Conservation (phyloP, 768 basidiomycete genomes). For the Strobilomyces confusus region DNA sequence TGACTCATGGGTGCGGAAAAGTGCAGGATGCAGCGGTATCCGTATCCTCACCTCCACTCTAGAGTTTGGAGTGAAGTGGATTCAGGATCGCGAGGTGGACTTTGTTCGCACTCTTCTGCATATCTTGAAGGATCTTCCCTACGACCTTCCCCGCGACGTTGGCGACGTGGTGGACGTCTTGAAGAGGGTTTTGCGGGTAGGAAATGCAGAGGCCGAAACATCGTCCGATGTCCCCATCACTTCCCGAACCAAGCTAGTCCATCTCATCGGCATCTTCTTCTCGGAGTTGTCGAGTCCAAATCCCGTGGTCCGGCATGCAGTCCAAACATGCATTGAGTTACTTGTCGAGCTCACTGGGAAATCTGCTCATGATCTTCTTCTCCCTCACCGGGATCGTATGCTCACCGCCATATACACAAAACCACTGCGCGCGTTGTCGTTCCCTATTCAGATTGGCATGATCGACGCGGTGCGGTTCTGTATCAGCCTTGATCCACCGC, state of each 20-base stretch:
- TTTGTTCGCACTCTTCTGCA: conserved; percentile 87
- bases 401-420: conserved; percentile 92
- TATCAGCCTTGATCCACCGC: conserved; percentile 81
- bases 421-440: conserved; percentile 90
- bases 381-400: conserved; percentile 83
- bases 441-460: conserved; percentile 95
- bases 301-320: conserved; percentile 76
- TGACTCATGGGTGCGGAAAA: conserved; percentile 85
- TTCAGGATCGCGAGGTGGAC: conserved; percentile 83
- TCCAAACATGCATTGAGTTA: conserved; percentile 75
- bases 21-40: conserved; percentile 86
- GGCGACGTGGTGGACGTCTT: conserved; percentile 78
- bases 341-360: conserved; percentile 71
- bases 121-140: conserved; percentile 91
- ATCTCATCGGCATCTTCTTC: conserved; percentile 79
- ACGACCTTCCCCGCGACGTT: conserved; percentile 80
- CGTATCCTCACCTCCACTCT: conserved; percentile 71
- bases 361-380: conserved; percentile 73
- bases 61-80: conserved; percentile 71
- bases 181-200: conserved; percentile 57
- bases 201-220: conserved; percentile 48
- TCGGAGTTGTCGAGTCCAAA: conserved; percentile 88
- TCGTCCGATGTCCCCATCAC: conserved; percentile 39
- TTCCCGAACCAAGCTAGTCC: conserved; percentile 54
- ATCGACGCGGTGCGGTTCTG: conserved; percentile 96